Base-by-base conservation (phyloP, 202 grass and related monocot species). In the Alloteropsis angusta region DNA sequence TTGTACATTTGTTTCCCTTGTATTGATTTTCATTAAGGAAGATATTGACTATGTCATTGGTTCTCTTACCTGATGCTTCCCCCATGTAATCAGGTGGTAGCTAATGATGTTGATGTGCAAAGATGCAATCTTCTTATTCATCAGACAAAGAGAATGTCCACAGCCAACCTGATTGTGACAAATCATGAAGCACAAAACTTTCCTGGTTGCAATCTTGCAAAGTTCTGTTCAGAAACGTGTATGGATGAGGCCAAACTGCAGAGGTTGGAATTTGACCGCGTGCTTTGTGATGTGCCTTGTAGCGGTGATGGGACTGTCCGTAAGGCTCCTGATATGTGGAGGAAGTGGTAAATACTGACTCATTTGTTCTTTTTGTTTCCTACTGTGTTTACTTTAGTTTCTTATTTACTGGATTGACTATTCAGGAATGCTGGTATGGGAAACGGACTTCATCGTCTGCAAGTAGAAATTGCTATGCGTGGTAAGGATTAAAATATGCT, bases 111-210 rank as follows among this genome's bases (percentile, higher is more conserved):
- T 46, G 95, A 98, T 87, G 95, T 93, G 83, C 89, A 98, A 88
- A 90, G 95, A 92, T 98, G 95, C 63, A 98, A 98, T 77, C 92
- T 98, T 75, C 91, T 98, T 57, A 98, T 94, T 77, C 95, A 98
- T 81, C 95, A 98, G 66, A 98, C 95, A 49, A 98, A 98, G 71
- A 92, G 95, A 87, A 98, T 98, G 95, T 92, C 83, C 75, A 98
- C 92, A 79, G 89, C 95, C 44, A 98, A 98, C 75, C 75, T 98
- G 75, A 87, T 98, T 65, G 95, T 98, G 75, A 98, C 95, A 79
- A 98, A 94, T 81, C 92, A 98, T 74, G 95, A 98, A 87, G 95
- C 95, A 42, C 92, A 98, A 62, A 91, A 98, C 76, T 93, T 98
- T 80, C 95, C 95, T 58, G 83, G 89, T 71, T 92, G 86, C 85